Base-by-base conservation (phyloP, 2,329 filamentous ascomycete species). In the Aspergillus ustus region DNA sequence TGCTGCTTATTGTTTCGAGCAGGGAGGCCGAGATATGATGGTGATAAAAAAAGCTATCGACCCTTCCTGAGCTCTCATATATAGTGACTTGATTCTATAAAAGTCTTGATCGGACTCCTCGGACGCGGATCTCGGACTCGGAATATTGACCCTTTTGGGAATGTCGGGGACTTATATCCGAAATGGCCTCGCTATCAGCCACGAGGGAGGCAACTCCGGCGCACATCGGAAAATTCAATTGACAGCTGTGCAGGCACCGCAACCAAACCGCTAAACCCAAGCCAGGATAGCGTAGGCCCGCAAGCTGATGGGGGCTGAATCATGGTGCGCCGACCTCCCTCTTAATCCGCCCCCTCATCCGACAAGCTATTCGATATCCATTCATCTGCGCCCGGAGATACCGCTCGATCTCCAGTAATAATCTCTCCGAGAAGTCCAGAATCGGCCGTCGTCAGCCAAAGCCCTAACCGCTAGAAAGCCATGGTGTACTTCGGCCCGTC, bases 401-500 rank as follows among this genome's bases (percentile, higher is more conserved):
- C n/a, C n/a, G n/a, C n/a, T n/a, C n/a, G n/a, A n/a, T n/a, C n/a
- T n/a, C n/a, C n/a, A n/a, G n/a, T n/a, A n/a, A n/a, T n/a, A n/a
- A n/a, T 45, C 17, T 45, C 2, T 45, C 17, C 43, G 43, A 45
- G n/a, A 3, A 2, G n/a, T 1, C 17, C 11, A 45, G 17, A n/a
- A 19, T 45, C 6, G 34, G 34, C 15, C 11, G 13, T 5, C 11
- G 11, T 40, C 5, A 13, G 3, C 8, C 31, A 13, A 34, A 13
- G 11, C 15, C 34, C 5, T 17, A 15, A 37, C 3, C 7, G 43
- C 43, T 17, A 44, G 13, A 19, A 45, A 45, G 20, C 13, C 48
- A 61, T 61, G 59, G 54, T 61, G 4, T 61, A 61, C n/a, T 43
- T 48, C 17, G 59, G 59, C 3, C 54, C 59, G 11, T 61, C 59